A percentile compares a stretch with the other conserved stretches of the same genome.
phyloP scores from a whole-genome alignment of 2,329 filamentous ascomycete species.

The Nemania diffusa region DNA sequence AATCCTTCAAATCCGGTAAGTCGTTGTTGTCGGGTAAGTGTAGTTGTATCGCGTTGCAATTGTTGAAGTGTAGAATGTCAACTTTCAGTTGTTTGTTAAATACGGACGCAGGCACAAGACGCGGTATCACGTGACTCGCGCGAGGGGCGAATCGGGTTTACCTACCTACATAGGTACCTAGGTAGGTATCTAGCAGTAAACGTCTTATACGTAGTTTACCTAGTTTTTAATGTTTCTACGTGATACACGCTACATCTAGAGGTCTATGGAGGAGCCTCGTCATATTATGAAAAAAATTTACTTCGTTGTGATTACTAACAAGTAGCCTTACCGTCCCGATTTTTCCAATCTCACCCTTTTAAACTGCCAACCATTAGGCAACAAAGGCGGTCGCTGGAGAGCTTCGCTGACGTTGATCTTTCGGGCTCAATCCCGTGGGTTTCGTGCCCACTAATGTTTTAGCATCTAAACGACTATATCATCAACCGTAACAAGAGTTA shows the following conservation, averaged over 20 bases:
- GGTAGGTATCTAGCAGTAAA: background rate
- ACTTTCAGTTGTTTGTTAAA: slow-evolving; percentile 1
- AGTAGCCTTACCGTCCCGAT: background rate
- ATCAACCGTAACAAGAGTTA: background rate
- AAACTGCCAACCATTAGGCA: background rate
- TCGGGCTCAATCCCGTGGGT: background rate
- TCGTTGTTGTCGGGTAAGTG: background rate
- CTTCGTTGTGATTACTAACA: background rate
- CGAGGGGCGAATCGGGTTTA: no score
- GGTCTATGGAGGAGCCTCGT: background rate
- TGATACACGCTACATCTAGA: background rate
- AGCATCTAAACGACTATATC: background rate
- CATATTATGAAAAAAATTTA: background rate
- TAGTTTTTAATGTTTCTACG: background rate
- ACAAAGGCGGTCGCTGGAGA: background rate
- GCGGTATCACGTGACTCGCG: slow-evolving; percentile 1
- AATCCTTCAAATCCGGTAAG: background rate
- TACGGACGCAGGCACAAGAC: background rate
- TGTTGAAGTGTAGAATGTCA: background rate
- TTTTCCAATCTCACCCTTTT: background rate
- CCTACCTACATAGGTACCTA: no score
- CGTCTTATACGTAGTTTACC: background rate
- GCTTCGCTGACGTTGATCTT: background rate
- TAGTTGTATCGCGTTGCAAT: background rate
- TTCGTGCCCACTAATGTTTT: background rate